Evolutionary conservation across 2,329 filamentous ascomycete genomes (phyloP), one percentile per base, ranked within the genome.

Genomic region (Trichoderma sp.): DNA sequence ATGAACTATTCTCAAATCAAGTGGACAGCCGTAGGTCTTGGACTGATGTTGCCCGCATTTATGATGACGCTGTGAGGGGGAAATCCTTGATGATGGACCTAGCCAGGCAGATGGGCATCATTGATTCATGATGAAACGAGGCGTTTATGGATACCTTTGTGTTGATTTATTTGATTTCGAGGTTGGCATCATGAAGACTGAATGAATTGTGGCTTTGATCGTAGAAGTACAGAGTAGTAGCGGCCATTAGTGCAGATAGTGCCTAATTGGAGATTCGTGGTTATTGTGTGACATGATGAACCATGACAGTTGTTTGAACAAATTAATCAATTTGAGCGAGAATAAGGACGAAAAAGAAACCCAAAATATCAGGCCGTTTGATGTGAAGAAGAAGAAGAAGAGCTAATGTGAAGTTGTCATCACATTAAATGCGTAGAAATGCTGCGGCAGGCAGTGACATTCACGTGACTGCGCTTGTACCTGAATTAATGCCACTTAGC

Each of bases 391-490:
- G 6, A 39, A 17, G 6, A 39, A 28, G 64, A 30, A 30, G 34
- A 20, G 1, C 7, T 39, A 11, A 67, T 43, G 50, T 30, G 23
- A 43, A 20, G 17, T 17, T n/a, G 23, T 58, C 30, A 57, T 53
- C 26, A 20, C 12, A 11, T 32, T 26, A 34, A 17, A 32, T 30
- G 47, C 11, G 11, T 20, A 13, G 47, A 53, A n/a, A 53, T 20
- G 15, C 47, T 28, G 68, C 55, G n/a, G 43, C 55, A 34, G 43
- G 4, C 23, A 57, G 43, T 23, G 47, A 20, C 12, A 17, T 62
- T 30, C 68, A 70, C 68, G 68, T 70, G 68, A 70, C 59, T 47
- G 59, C 68, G 68, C 65, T 20, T 39, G 65, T 61, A 34, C 66
- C 66, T 68, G 65, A 20, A 50, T 63, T 59, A 11, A 59, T 59